Base-by-base conservation (phyloP, 2,329 filamentous ascomycete genomes). In the Aspergillus hortae region DNA sequence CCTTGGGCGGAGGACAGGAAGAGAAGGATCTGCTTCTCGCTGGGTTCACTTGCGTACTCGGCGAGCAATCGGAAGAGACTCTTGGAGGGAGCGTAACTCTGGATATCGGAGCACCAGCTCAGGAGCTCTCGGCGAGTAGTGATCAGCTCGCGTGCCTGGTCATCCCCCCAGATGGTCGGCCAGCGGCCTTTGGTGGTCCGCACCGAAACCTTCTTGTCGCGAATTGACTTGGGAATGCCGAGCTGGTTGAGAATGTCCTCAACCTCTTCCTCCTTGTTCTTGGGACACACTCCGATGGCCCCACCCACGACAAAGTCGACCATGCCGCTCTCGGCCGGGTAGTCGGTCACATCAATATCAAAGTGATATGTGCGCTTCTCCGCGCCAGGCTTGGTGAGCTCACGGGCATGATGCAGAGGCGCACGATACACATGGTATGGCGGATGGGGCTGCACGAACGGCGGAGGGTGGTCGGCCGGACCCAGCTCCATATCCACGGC, bases 301-400 rank as follows among this genome's bases (percentile, higher is more conserved):
- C 94, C 94, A 52, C 94, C 94, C 15, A 99, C 94, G 67, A 92
- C 92, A 80, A 97, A 99, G 67, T 97, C 94, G 4, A 92, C 85
- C 46, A 82, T 80, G 49, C 89, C 88, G 51, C 81, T 80, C 74
- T 95, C 90, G 17, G 84, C 82, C 0, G 94, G 91, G 64, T 99
- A 99, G 68, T 96, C 88, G 45, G 92, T 96, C 46, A 99, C 88
- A 64, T 99, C 94, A 42, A 99, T 84, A 64, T 97, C 94, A 64
- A 97, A 97, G 73, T 99, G 94, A 70, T 92, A 96, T 0, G 94
- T 99, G 55, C 92, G 83, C 82, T 99, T 99, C 78, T 96, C 90
- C 4, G 94, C 94, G 19, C 92, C 92, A 21, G 83, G 79, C 67
- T 84, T 88, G 11, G 94, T 99, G 67, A 99, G 76, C 72, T 96